A percentile compares a stretch with the other conserved stretches of the same genome.
Evolutionary conservation across 129 eudicot species (phyloP).

Genomic region (Erigeron canadensis): DNA sequence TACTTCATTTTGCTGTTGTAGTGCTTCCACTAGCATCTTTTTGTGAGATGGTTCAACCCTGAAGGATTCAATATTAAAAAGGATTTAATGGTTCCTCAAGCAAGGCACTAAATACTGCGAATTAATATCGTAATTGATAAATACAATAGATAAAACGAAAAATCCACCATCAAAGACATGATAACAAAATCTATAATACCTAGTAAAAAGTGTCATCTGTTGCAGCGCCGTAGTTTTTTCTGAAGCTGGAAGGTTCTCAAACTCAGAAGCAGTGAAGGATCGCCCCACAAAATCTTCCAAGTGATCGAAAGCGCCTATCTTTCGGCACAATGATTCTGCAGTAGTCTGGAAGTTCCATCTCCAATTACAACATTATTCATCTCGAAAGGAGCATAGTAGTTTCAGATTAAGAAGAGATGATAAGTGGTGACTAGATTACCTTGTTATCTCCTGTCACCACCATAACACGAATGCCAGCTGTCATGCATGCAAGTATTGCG

Average conservation of each 20-base stretch:
- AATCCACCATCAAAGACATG: background rate
- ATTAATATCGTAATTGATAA: background rate
- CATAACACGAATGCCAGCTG: slow-evolving; percentile 98
- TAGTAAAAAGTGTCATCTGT: slow-evolving; percentile 81
- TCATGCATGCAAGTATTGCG: slow-evolving; percentile 96
- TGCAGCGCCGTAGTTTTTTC: slow-evolving; percentile 79
- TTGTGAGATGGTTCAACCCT: slow-evolving; percentile 99
- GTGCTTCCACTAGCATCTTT: slow-evolving; percentile 98
- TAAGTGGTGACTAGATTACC: slow-evolving; percentile 38
- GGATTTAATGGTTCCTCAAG: slow-evolving; percentile 15
- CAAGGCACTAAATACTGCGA: background rate
- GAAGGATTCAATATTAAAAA: slow-evolving; percentile 8
- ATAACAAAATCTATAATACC: slow-evolving; percentile 35
- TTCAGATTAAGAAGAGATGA: background rate
- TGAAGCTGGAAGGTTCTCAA: slow-evolving; percentile 84
- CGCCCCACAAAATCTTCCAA: slow-evolving; percentile 77
- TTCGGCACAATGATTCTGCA: slow-evolving; percentile 91
- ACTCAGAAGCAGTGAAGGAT: slow-evolving; percentile 96
- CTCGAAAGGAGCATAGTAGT: background rate
- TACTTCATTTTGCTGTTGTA: slow-evolving; percentile 98
- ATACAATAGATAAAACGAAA: background rate
- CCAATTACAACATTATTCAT: slow-evolving; percentile 25
- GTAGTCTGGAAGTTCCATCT: slow-evolving; percentile 53
- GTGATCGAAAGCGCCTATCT: slow-evolving; percentile 94
- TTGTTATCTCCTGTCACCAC: slow-evolving; percentile 99